Conservation (phyloP, 169 alveolate genomes). For the Perkinsus chesapeaki region DNA sequence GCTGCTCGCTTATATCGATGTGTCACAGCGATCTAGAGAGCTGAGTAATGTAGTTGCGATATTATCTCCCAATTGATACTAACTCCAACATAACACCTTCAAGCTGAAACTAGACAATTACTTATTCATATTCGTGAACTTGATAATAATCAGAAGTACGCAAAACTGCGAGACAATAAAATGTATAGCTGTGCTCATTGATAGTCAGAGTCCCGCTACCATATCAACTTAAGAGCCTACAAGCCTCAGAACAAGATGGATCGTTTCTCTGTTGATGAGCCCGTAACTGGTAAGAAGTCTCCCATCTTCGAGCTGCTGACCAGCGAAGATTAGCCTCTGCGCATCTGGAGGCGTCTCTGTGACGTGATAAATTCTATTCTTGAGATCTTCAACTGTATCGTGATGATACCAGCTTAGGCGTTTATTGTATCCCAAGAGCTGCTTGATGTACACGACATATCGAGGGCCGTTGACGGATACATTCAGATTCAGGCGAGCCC, state of each 20-base stretch:
- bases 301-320: neutral
- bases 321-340: neutral
- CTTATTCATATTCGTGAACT: no score
- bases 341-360: neutral
- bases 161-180: no score
- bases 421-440: neutral
- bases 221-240: neutral
- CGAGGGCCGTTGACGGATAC: neutral
- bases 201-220: no score
- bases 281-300: neutral
- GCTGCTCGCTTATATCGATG: no score
- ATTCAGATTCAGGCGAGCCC: neutral
- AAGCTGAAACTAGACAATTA: no score
- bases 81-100: no score
- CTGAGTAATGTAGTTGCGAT: no score
- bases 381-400: neutral
- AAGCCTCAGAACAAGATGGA: neutral
- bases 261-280: neutral
- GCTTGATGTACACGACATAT: neutral
- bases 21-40: no score
- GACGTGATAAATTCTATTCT: neutral
- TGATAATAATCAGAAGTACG: no score
- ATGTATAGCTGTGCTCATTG: no score
- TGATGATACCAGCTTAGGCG: neutral
- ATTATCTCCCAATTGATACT: no score